Base-by-base conservation (phyloP, 1,139 yeast species). In the Debaryomyces psychrophilus region DNA sequence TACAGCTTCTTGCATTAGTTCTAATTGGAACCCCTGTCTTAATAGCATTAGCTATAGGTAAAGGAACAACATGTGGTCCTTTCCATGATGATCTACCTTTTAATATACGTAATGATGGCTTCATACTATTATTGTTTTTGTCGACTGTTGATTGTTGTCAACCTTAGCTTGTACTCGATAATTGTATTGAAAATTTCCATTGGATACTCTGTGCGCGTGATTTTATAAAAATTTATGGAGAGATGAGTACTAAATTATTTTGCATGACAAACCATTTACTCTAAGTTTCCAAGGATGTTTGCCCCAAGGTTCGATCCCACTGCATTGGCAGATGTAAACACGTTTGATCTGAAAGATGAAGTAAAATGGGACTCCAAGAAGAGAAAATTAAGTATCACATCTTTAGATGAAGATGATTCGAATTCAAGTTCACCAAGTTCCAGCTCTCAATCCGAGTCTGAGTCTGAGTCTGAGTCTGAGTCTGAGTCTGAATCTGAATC, bases 41-140 rank as follows among this genome's bases (percentile, higher is more conserved):
- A 52, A 85, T 72, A 42, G 98, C 98, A 58, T 90, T 87, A 40
- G 87, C 86, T 33, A 92, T 79, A 18, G 98, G 97, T 43, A 93
- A 77, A 3, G 98, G 97, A 15, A 92, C 98, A 51, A 93, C 86
- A 62, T 86, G 87, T 6, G 99, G 99, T 22, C 97, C 97, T 64
- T 88, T 88, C 96, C 96, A 88, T 9, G 85, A 89, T 1, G 95
- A 85, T 59, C 96, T 81, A 53, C 78, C 77, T 41, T 58, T 62
- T 51, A 87, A 70, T 43, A 81, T 66, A 41, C 70, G 63, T 49
- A 81, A 60, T 27, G 85, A 65, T 41, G 87, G 77, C 67, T 81
- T 79, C 95, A 87, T 87, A 20, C 51, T 52, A 37, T 11, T 14
- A 18, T 25, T 5, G 5, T 37, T 1, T 36, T 23, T 11, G 26